These are phyloP conservation scores for Eucommia ulmoides DNA, from an alignment of 257 asterid genomes.

Conservation along the genomic window DNA sequence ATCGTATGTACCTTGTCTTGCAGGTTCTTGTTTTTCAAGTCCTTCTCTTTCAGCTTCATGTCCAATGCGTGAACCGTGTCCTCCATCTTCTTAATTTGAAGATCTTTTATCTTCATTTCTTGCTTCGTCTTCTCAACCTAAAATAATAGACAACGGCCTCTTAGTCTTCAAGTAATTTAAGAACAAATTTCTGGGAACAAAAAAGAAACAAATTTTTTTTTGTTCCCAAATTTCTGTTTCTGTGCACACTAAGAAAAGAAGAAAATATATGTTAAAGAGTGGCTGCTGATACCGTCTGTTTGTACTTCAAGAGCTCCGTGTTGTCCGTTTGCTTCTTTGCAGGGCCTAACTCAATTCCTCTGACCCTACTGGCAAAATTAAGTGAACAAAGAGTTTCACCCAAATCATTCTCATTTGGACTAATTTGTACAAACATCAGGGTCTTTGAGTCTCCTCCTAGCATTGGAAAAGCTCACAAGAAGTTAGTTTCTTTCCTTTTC, in stretches of 20 bases:
- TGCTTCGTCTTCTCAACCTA: slow-evolving; percentile 74
- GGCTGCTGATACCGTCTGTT: slow-evolving; percentile 56
- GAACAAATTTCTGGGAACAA: too few species aligned
- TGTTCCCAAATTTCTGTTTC: too few species aligned
- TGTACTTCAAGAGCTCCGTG: slow-evolving; percentile 64
- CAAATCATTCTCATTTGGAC: slow-evolving; percentile 81
- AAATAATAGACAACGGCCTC: slow-evolving; percentile 4
- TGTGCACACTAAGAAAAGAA: neutral
- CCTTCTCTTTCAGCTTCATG: slow-evolving; percentile 69
- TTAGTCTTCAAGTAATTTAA: neutral
- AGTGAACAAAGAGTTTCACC: slow-evolving; percentile 90
- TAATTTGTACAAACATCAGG: slow-evolving; percentile 91
- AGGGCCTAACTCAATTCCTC: slow-evolving; percentile 92
- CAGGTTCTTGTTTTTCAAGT: slow-evolving; percentile 50
- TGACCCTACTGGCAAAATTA: slow-evolving; percentile 89
- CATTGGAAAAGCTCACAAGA: slow-evolving; percentile 2
- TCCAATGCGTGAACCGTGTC: slow-evolving; percentile 76
- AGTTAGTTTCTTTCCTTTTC: neutral
- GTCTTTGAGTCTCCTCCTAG: slow-evolving; percentile 96
- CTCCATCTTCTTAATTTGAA: slow-evolving; percentile 74
- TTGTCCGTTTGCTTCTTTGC: slow-evolving; percentile 88
- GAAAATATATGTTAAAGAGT: neutral
- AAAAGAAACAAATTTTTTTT: too few species aligned
- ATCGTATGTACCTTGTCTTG: slow-evolving; percentile 99
- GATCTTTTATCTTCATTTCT: slow-evolving; percentile 71